phyloP scores from a whole-genome alignment of 2,329 filamentous ascomycete genomes.

The Ceratocystis cacaofunesta region DNA sequence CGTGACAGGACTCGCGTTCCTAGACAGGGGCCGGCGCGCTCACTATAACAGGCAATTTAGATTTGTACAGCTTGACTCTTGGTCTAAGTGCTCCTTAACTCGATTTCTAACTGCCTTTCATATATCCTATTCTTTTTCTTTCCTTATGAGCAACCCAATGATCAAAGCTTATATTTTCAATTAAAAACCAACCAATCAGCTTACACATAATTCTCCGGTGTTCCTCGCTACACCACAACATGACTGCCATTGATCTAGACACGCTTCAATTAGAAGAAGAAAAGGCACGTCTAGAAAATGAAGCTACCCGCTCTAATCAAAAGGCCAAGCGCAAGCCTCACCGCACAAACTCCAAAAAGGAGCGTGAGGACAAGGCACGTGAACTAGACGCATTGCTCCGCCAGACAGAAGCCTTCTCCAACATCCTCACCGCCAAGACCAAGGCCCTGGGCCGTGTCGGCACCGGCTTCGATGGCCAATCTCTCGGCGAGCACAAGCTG shows the following conservation, averaged over 20 bases:
- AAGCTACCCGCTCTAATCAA: conserved; percentile 31
- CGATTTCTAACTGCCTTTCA: no score
- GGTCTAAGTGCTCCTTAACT: neutral
- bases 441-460: conserved; percentile 47
- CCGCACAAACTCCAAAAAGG: conserved; percentile 38
- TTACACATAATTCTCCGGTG: neutral
- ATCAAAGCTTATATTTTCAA: neutral
- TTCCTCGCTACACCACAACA: neutral
- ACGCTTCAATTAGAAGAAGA: conserved; percentile 26
- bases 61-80: neutral
- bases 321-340: conserved; percentile 34
- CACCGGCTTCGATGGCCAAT: conserved; percentile 43
- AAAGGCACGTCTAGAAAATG: conserved; percentile 25
- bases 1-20: conserved; percentile 1
- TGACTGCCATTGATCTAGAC: conserved; percentile 18
- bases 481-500: conserved; percentile 49
- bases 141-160: neutral
- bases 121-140: neutral
- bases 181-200: neutral
- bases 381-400: conserved; percentile 44
- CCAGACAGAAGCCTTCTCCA: conserved; percentile 46
- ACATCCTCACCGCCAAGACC: conserved; percentile 49
- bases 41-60: neutral
- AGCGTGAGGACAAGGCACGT: conserved; percentile 35
- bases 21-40: neutral